Conservation (phyloP, 2,329 filamentous ascomycete genomes). For the Daldinia sp. region DNA sequence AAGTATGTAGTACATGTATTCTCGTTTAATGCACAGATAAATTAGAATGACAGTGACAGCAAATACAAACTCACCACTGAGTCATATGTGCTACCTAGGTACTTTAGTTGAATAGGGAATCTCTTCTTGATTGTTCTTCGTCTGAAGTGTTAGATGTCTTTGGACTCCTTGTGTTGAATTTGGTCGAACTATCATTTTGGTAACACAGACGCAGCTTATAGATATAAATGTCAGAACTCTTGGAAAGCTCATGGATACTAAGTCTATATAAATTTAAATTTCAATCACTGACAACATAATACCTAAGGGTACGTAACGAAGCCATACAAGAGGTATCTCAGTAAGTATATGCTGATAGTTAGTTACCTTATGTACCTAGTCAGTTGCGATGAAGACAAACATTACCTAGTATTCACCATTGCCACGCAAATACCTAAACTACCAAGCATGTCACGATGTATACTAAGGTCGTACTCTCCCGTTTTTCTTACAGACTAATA, state of each 20-base stretch:
- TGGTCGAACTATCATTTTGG: neutral
- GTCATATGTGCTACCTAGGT: constrained; percentile 1
- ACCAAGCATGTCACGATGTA: neutral
- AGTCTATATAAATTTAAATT: neutral
- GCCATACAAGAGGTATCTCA: neutral
- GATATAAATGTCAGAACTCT: neutral
- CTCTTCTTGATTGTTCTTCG: neutral
- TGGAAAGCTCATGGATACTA: neutral
- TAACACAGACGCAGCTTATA: neutral
- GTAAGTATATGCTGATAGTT: neutral
- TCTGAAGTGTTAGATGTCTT: neutral
- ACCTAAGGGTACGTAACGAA: neutral
- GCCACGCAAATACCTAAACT: neutral
- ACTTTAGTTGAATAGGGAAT: neutral
- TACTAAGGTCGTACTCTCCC: neutral
- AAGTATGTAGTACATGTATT: no score
- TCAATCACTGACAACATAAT: neutral
- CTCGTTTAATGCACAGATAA: no score
- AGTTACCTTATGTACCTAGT: neutral
- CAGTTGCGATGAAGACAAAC: neutral
- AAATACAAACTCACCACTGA: neutral
- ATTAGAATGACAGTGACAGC: neutral
- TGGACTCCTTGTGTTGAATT: neutral
- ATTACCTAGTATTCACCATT: neutral
- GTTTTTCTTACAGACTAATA: neutral